Percentiles rank a stretch among this genome's conserved stretches.
Evolutionary conservation across 176 grass and related monocot genomes (phyloP).

Genomic region (Paspalum notatum): DNA sequence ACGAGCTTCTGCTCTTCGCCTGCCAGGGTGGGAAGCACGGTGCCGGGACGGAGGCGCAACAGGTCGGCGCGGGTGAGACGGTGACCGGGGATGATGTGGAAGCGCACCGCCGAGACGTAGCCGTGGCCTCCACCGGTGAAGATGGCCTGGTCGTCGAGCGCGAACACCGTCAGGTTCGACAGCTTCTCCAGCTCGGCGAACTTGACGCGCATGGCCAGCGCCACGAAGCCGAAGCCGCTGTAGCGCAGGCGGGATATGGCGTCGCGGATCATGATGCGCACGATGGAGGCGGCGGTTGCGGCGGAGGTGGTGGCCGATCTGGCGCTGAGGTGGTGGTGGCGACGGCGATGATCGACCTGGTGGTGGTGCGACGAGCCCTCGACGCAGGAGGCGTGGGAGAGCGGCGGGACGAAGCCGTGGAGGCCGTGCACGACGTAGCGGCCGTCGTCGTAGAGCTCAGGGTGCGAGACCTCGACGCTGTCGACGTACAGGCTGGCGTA

Average conservation of each 20-base stretch:
- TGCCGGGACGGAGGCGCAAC: constrained; percentile 45
- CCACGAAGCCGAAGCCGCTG: constrained; percentile 56
- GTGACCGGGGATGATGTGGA: constrained; percentile 64
- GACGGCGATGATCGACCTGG: background rate
- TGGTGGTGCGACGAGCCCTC: background rate
- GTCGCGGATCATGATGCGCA: constrained; percentile 73
- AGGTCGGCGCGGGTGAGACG: constrained; percentile 62
- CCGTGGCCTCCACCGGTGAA: constrained; percentile 63
- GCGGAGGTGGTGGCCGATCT: background rate
- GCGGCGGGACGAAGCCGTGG: constrained; percentile 48
- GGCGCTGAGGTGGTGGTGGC: background rate
- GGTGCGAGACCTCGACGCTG: constrained; percentile 61
- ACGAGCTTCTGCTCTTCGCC: constrained; percentile 58
- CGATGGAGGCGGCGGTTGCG: constrained; percentile 37
- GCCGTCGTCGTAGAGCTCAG: constrained; percentile 71
- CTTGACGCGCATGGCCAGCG: constrained; percentile 75
- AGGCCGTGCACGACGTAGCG: constrained; percentile 75
- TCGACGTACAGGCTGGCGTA: constrained; percentile 58
- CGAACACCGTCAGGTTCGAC: constrained; percentile 71
- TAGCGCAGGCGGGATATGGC: constrained; percentile 47
- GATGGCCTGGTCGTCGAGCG: constrained; percentile 67
- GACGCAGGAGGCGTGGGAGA: constrained; percentile 62
- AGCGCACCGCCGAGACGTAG: constrained; percentile 66
- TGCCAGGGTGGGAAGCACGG: constrained; percentile 58
- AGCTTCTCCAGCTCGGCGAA: constrained; percentile 53